A percentile compares a stretch with the other conserved stretches of the same genome.
These are phyloP conservation scores for Hordeum vulgare DNA, from an alignment of 176 grass and related monocot species.

Conservation along the genomic window MorexV3_pseudomolecules_assembly NC_058520.1:552112374-552112873, in stretches of 20 bases:
- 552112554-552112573: neutral
- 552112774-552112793: neutral
- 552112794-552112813: neutral
- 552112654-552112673: neutral
- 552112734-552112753: neutral
- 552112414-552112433: neutral
- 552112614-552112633: neutral
- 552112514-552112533: neutral
- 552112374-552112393: neutral
- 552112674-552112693: neutral
- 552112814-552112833: neutral
- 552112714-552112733: neutral
- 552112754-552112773: neutral
- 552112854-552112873: conserved; percentile 65
- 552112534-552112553: conserved; percentile 9
- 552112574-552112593: neutral
- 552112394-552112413: neutral
- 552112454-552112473: neutral
- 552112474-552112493: neutral
- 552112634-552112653: neutral
- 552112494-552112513: neutral
- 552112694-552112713: neutral
- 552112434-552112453: neutral
- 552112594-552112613: neutral
- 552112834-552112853: conserved; percentile 30